Evolutionary conservation across 1,284 basidiomycete genomes (phyloP).

Genomic region (Blastosporella zonata): DNA sequence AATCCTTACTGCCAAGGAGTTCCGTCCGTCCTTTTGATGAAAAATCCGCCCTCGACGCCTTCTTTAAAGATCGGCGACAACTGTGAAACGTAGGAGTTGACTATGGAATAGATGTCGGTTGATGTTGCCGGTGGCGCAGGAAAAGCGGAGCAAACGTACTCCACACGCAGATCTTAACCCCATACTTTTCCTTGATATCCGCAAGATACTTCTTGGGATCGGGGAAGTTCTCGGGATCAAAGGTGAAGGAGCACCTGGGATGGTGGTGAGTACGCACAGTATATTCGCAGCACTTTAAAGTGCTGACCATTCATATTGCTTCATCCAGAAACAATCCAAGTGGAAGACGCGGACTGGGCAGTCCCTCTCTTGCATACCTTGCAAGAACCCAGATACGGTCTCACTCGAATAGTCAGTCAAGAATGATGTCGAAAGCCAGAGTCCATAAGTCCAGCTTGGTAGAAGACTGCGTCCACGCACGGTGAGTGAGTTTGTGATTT

Average conservation of each 20-base stretch:
- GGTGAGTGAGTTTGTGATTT: not conserved
- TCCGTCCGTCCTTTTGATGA: conserved; percentile 68
- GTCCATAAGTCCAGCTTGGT: conserved; percentile 71
- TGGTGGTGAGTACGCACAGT: not conserved
- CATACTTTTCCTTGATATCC: conserved; percentile 66
- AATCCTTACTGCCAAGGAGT: conserved; percentile 66
- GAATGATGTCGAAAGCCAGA: conserved; percentile 78
- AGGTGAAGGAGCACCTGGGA: conserved; percentile 69
- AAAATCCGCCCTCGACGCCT: conserved; percentile 61
- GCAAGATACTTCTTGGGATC: conserved; percentile 65
- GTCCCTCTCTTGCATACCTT: conserved; percentile 66
- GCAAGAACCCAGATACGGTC: conserved; percentile 66
- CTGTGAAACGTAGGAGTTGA: conserved; percentile 71
- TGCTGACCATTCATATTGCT: conserved; percentile 66
- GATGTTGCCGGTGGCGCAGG: not conserved
- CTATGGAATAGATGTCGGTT: conserved; percentile 27
- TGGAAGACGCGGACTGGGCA: conserved; percentile 78
- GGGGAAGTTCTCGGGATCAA: conserved; percentile 74
- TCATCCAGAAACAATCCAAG: conserved; percentile 81
- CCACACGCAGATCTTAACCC: conserved; percentile 74
- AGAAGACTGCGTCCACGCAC: conserved; percentile 41
- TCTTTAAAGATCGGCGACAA: conserved; percentile 69
- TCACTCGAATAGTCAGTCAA: conserved; percentile 65
- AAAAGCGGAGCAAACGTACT: conserved; percentile 38
- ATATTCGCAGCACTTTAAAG: not conserved